Percentiles rank a stretch among this genome's conserved stretches.
Conservation (phyloP, 164 flowering plant species). For the Echeveria elegans region DNA sequence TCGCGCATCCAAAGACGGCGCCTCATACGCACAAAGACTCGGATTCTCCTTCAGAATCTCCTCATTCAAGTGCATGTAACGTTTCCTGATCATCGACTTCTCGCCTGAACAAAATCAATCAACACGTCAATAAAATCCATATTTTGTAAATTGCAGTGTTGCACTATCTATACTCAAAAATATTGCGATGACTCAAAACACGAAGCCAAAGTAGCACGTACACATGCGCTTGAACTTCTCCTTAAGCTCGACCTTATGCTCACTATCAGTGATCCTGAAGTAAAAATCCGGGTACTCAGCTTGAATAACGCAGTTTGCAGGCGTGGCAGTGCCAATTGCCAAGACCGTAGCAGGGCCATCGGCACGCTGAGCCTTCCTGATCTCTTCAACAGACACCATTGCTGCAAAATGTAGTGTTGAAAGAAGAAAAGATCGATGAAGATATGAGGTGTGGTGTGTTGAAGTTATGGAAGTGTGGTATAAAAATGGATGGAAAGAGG, state of each 20-base stretch:
- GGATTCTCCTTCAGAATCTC: slow-evolving; percentile 14
- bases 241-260: slow-evolving; percentile 33
- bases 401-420: not conserved
- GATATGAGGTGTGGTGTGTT: not conserved
- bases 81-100: slow-evolving; percentile 19
- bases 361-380: slow-evolving; percentile 28
- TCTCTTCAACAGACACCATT: slow-evolving; percentile 19
- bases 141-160: not conserved
- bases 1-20: not conserved
- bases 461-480: not conserved
- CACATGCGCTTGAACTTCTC: slow-evolving; percentile 40
- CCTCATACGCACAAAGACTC: not conserved
- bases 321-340: slow-evolving; percentile 36
- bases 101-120: slow-evolving; percentile 14
- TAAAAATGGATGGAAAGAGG: not conserved
- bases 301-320: slow-evolving; percentile 24
- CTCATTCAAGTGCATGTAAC: slow-evolving; percentile 20
- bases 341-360: slow-evolving; percentile 26
- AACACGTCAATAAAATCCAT: not conserved
- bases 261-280: slow-evolving; percentile 34
- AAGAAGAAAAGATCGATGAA: not conserved
- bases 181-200: not conserved
- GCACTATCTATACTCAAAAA: not conserved
- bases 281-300: slow-evolving; percentile 32
- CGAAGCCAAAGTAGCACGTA: slow-evolving; percentile 9